Conservation (phyloP, 129 eudicot species). For the Flaveria linearis region DNA sequence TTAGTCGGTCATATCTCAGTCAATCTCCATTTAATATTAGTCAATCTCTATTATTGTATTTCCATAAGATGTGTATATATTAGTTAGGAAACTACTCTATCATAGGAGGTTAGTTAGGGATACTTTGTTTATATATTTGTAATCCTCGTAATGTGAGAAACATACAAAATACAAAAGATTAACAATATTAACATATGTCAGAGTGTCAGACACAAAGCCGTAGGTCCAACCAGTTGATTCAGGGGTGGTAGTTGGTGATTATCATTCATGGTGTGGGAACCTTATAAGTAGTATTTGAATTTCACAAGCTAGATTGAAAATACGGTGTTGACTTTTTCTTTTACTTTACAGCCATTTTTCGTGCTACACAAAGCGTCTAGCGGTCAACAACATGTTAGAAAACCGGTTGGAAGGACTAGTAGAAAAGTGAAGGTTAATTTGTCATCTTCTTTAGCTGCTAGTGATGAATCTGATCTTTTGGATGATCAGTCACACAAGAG, state of each 20-base stretch:
- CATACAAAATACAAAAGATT: too few species aligned
- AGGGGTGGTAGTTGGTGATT: neutral
- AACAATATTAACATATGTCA: neutral
- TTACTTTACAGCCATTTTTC: conserved; percentile 56
- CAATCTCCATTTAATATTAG: too few species aligned
- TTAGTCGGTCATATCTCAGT: too few species aligned
- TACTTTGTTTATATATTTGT: too few species aligned
- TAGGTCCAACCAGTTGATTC: neutral
- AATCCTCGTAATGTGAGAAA: too few species aligned
- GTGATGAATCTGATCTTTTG: conserved; percentile 26
- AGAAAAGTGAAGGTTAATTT: conserved; percentile 57
- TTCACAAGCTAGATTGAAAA: conserved; percentile 3
- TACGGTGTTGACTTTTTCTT: neutral
- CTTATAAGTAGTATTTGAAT: neutral
- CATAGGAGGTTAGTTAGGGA: too few species aligned
- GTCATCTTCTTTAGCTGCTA: conserved; percentile 30
- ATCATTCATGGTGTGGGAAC: neutral
- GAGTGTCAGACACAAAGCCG: neutral
- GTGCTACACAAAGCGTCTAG: conserved; percentile 69
- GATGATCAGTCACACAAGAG: conserved; percentile 30
- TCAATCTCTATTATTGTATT: too few species aligned
- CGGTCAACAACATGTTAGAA: conserved; percentile 34
- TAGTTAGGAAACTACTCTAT: too few species aligned
- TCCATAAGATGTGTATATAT: too few species aligned
- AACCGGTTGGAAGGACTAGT: conserved; percentile 38